Evolutionary conservation across 139 green algal species (phyloP).

Genomic region (Pleodorina starrii): DNA sequence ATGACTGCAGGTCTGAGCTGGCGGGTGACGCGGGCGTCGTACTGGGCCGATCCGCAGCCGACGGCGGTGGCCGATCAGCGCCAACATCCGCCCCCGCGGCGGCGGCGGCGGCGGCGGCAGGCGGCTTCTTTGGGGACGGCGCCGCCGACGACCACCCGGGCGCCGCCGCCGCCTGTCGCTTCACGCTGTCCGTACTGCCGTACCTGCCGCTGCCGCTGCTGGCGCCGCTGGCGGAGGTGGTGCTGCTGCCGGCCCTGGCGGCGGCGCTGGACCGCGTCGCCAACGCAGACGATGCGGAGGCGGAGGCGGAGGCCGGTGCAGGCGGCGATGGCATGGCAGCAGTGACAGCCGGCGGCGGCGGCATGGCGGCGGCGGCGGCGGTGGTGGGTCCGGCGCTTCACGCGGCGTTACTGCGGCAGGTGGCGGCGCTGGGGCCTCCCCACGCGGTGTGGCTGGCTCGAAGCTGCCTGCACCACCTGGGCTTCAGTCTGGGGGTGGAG

Average conservation of each 20-base stretch:
- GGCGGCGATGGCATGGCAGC: neutral
- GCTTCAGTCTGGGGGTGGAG: conserved; percentile 52
- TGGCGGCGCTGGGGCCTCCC: neutral
- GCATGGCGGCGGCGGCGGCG: neutral
- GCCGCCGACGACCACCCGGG: neutral
- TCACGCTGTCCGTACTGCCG: neutral
- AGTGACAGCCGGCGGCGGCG: neutral
- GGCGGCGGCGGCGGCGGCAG: neutral
- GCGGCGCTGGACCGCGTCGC: neutral
- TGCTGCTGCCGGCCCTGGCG: conserved; percentile 41
- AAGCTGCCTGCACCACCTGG: conserved; percentile 60
- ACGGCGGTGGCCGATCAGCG: too few relatives aligned
- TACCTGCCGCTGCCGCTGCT: conserved; percentile 39
- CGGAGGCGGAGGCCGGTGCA: neutral
- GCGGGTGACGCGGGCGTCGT: neutral
- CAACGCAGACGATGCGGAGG: neutral
- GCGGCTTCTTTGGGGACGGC: neutral
- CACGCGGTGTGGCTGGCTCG: neutral
- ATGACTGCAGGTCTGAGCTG: neutral
- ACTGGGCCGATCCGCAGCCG: neutral
- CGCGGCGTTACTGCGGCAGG: neutral
- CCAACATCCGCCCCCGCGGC: neutral
- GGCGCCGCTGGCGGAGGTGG: conserved; percentile 26
- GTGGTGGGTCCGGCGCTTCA: neutral
- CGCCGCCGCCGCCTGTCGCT: conserved; percentile 17